A percentile compares a stretch with the other conserved stretches of the same genome.
phyloP scores from a whole-genome alignment of 108 stramenopile species.

The Parietichytrium sp. region DNA sequence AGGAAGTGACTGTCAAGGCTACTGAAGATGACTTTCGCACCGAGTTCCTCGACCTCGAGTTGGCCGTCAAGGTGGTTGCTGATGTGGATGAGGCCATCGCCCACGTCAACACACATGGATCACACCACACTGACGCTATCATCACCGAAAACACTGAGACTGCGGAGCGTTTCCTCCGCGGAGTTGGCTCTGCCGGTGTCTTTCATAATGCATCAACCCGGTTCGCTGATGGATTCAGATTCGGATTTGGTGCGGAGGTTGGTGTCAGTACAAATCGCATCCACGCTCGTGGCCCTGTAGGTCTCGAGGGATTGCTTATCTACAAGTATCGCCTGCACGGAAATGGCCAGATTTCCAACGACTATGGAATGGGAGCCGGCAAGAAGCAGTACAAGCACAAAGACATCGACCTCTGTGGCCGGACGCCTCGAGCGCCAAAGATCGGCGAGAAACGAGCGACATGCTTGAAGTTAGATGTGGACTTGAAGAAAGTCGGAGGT shows the following conservation, averaged over 20 bases:
- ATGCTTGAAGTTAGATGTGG: too few species aligned
- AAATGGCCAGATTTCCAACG: background rate
- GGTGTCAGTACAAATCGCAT: slow-evolving; percentile 94
- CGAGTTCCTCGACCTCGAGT: slow-evolving; percentile 90
- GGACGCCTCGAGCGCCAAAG: background rate
- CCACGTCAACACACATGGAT: slow-evolving; percentile 87
- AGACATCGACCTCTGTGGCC: background rate
- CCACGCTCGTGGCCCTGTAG: slow-evolving; percentile 93
- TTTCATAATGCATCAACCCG: slow-evolving; percentile 96
- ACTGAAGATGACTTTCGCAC: slow-evolving; percentile 67
- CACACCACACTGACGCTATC: slow-evolving; percentile 92
- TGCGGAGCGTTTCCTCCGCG: slow-evolving; percentile 74
- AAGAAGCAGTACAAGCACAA: slow-evolving; percentile 15
- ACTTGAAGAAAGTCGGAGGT: too few species aligned
- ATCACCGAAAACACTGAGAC: slow-evolving; percentile 74
- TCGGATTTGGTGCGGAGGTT: slow-evolving; percentile 95
- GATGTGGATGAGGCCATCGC: slow-evolving; percentile 82
- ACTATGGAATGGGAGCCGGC: background rate
- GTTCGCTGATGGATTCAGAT: slow-evolving; percentile 96
- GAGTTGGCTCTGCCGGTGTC: slow-evolving; percentile 91
- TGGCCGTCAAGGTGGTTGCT: slow-evolving; percentile 87
- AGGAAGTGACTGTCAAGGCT: background rate
- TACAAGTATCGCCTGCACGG: slow-evolving; percentile 71
- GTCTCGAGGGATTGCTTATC: slow-evolving; percentile 90
- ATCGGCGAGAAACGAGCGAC: too few species aligned